Evolutionary conservation across 352 stramenopile genomes (phyloP).

Genomic region (Globisporangium middletonii): DNA sequence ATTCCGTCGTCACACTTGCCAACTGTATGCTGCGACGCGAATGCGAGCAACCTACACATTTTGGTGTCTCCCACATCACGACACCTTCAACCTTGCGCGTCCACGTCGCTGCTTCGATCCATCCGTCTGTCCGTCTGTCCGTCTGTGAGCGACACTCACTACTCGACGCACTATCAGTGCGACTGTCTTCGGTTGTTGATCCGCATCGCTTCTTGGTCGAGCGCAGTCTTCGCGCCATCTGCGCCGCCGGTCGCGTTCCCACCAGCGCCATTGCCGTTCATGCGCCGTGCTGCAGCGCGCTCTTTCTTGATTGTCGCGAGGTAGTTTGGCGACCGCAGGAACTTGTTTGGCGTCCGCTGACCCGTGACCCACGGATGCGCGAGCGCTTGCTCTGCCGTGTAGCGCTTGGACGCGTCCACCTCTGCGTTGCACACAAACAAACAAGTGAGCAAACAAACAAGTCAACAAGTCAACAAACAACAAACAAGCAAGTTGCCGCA

Average conservation of each 20-base stretch:
- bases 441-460: conserved; percentile 2
- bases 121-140: background rate
- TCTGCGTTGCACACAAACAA: conserved; percentile 27
- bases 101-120: background rate
- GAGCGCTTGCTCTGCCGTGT: conserved; percentile 75
- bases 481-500: conserved; percentile 12
- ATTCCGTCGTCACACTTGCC: background rate
- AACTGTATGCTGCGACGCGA: background rate
- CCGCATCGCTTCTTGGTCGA: conserved; percentile 12
- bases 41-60: no score
- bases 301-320: conserved; percentile 78
- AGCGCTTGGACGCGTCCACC: conserved; percentile 72
- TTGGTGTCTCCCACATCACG: no score
- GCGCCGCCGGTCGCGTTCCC: background rate
- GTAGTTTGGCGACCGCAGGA: conserved; percentile 83
- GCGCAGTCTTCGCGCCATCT: conserved; percentile 17
- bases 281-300: conserved; percentile 19
- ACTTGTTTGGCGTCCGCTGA: conserved; percentile 82
- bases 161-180: conserved; percentile 19
- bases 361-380: conserved; percentile 85
- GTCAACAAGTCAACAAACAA: background rate
- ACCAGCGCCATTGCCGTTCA: background rate
- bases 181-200: conserved; percentile 63
- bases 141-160: background rate
- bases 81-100: background rate